Conservation (phyloP, 2,329 filamentous ascomycete genomes). For the Fusarium hostae region DNA sequence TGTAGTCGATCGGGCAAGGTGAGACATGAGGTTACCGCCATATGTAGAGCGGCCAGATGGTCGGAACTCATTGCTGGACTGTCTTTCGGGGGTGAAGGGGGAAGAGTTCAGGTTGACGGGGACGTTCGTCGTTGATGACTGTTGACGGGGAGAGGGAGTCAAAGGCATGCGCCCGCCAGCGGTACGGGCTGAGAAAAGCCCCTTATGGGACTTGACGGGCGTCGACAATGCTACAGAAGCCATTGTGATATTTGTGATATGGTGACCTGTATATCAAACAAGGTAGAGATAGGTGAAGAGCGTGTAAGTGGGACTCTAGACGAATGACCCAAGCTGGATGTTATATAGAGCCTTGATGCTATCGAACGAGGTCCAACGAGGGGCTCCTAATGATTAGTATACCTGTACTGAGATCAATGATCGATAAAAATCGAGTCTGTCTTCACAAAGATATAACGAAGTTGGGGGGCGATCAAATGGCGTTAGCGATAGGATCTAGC, state of each 20-base stretch:
- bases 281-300: slow-evolving; percentile 10
- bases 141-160: slow-evolving; percentile 87
- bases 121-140: slow-evolving; percentile 61
- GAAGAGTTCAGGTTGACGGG: slow-evolving; percentile 70
- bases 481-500: slow-evolving; percentile 62
- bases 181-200: slow-evolving; percentile 90
- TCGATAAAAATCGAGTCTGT: slow-evolving; percentile 60
- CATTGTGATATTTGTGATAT: slow-evolving; percentile 67
- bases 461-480: slow-evolving; percentile 62
- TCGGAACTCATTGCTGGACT: slow-evolving; percentile 62
- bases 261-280: slow-evolving; percentile 19
- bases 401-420: slow-evolving; percentile 54
- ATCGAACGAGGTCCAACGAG: slow-evolving; percentile 66
- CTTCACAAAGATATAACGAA: slow-evolving; percentile 55
- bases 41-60: slow-evolving; percentile 77
- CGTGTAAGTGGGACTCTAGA: slow-evolving; percentile 48
- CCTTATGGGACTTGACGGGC: slow-evolving; percentile 93
- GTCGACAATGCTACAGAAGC: slow-evolving; percentile 84
- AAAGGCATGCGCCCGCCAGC: slow-evolving; percentile 95
- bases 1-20: slow-evolving; percentile 76
- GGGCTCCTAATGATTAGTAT: slow-evolving; percentile 67
- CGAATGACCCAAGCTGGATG: slow-evolving; percentile 60
- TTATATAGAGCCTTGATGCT: slow-evolving; percentile 52
- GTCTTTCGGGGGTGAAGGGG: slow-evolving; percentile 80
- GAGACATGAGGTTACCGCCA: slow-evolving; percentile 80